Evolutionary conservation across 2,329 filamentous ascomycete genomes (phyloP), one percentile per base, ranked within the genome.

Genomic region (Hymenoscyphus salicellus): DNA sequence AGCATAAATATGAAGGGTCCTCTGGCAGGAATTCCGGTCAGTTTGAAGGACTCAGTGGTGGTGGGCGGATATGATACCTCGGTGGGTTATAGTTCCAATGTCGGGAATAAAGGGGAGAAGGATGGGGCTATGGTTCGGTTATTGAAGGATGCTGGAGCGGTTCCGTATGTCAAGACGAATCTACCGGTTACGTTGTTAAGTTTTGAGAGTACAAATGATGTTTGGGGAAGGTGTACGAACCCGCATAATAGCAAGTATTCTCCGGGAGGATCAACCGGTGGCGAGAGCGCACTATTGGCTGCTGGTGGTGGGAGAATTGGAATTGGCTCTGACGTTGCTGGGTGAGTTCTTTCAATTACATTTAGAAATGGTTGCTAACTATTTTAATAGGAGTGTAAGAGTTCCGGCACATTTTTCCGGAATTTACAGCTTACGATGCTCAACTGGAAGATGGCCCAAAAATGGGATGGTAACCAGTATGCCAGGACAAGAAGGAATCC

Each of bases 141-240:
- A 52, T 81, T 97, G 60, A 96, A 96, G 74, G 90, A 95, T 74
- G 92, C 92, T 2, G 91, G 93, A 26, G 93, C 93, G 0, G 84
- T 97, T 1, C 93, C 93, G 0, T 97, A 96, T 75, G 92, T 93
- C 68, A 98, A 97, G 81, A 97, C 93, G 0, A 95, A 95, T 67
- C 76, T 96, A 1, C 94, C 93, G 5, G 90, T 94, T 63, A 96
- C 93, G 0, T 83, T 76, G 26, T 61, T 76, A 55, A 74, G 72
- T 60, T 75, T 75, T 62, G 74, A 76, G 64, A 72, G 69, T 10
- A 74, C 73, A 62, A 87, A 87, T 72, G 84, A 85, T 67, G 81
- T 97, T 23, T 98, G 93, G 92, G 93, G 94, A 8, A 84, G 87
- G 36, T 89, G 85, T 69, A 88, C 84, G 17, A 97, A 97, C 75